Evolutionary conservation across 2,329 filamentous ascomycete genomes (phyloP).

Genomic region (Rutstroemia sydowiana): DNA sequence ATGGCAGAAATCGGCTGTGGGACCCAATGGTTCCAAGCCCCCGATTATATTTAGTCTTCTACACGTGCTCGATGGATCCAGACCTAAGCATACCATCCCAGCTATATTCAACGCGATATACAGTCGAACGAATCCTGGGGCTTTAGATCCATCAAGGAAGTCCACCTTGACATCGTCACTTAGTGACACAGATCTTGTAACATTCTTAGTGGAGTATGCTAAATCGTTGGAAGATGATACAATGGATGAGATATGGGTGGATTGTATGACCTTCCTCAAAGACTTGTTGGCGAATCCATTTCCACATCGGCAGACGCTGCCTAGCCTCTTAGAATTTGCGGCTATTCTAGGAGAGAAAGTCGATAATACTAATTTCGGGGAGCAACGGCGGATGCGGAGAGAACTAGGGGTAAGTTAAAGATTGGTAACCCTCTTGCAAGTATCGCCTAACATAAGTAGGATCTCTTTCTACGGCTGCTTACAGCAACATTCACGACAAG

Average conservation of each 20-base stretch:
- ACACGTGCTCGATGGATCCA: conserved; percentile 82
- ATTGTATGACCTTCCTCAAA: conserved; percentile 83
- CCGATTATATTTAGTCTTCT: conserved; percentile 75
- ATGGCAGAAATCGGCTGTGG: conserved; percentile 56
- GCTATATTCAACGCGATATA: conserved; percentile 95
- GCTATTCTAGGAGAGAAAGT: conserved; percentile 89
- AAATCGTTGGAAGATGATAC: conserved; percentile 89
- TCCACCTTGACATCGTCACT: conserved; percentile 84
- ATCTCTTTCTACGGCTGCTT: conserved; percentile 79
- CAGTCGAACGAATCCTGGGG: conserved; percentile 79
- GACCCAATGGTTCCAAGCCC: conserved; percentile 42
- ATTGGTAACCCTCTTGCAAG: background rate
- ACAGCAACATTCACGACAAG: conserved; percentile 92
- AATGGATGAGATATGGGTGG: conserved; percentile 96
- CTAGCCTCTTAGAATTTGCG: conserved; percentile 79
- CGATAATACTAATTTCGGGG: conserved; percentile 95
- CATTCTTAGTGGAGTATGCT: conserved; percentile 86
- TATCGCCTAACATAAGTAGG: conserved; percentile 41
- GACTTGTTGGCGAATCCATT: conserved; percentile 91
- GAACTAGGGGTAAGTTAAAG: conserved; percentile 67
- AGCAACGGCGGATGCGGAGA: conserved; percentile 84
- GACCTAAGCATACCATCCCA: conserved; percentile 85
- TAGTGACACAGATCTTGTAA: conserved; percentile 73
- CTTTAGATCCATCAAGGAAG: conserved; percentile 70
- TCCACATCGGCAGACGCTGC: conserved; percentile 84